phyloP scores from a whole-genome alignment of 441 rosid genomes.

The Gossypium lobatum region DNA sequence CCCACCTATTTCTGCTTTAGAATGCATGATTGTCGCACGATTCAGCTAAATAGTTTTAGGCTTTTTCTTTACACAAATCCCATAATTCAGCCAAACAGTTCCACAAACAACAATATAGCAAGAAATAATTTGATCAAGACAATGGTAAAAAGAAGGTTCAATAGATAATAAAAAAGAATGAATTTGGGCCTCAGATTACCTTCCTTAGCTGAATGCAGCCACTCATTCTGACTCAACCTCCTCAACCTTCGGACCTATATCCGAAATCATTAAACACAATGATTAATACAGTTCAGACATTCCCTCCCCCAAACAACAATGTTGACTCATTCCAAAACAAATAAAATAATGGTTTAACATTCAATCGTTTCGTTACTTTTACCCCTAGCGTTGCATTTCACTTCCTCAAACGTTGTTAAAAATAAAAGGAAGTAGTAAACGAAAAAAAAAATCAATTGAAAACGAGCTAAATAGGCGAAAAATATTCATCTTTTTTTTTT shows the following conservation, averaged over 20 bases:
- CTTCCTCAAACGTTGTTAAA: neutral
- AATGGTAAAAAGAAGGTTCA: neutral
- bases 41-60: neutral
- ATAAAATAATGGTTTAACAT: neutral
- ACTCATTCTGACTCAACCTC: slow-evolving; percentile 36
- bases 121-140: neutral
- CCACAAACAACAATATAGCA: neutral
- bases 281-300: neutral
- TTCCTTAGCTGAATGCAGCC: neutral
- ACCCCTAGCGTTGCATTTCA: neutral
- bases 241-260: slow-evolving; percentile 39
- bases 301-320: neutral
- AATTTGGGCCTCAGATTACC: slow-evolving; percentile 10
- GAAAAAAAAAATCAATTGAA: neutral
- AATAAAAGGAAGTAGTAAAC: neutral
- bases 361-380: neutral
- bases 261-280: neutral
- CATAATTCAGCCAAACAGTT: neutral
- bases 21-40: neutral
- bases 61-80: neutral
- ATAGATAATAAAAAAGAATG: neutral
- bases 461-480: neutral
- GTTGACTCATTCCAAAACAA: neutral
- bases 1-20: neutral
- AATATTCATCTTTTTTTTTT: neutral